Evolutionary conservation across 2,329 filamentous ascomycete species (phyloP), one percentile per base, ranked within the genome.

Genomic region (Talaromyces atroroseus): DNA sequence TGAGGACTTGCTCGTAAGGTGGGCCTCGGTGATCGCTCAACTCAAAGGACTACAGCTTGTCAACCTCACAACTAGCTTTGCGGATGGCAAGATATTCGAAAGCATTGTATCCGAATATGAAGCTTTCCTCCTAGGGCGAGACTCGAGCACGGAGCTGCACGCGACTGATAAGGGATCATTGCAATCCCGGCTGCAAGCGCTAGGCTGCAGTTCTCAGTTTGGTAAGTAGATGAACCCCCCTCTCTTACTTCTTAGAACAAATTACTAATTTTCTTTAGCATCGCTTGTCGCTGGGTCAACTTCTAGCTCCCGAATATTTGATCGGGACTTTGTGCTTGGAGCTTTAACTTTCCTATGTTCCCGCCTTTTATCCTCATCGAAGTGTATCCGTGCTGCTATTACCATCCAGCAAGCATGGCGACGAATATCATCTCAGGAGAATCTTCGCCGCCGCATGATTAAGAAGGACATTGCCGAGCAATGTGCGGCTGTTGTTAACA

Each of bases 331-430:
- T 59, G 82, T 80, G 0, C 65, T 84, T 24, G 77, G 80, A 2
- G 77, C 80, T 2, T 76, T 86, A 7, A 76, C 82, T 3, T 85
- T 85, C 65, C 76, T 86, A 5, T 82, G 81, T 44, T 83, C 80
- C 3, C 76, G 82, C 42, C 70, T 86, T 1, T 71, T 86, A 3
- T 76, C 78, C 0, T 73, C 81, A 5, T 76, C 77, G 1, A 74
- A 74, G 56, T 70, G 69, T 12, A 71, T 76, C 57, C 76, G 78
- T 45, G 82, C 82, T 2, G 81, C 82, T 0, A 65, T 71, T 2
- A 71, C 72, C 0, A 75, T 86, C 16, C 82, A 86, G 63, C 70
- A 71, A 16, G 73, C 74, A 6, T 85, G 78, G 71, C 77, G 82
- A 55, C 62, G 60, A 21, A 62, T 60, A 12, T 57, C 64, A 8